Conservation (phyloP, 1,284 basidiomycete species). For the Ustilago tritici region DNA sequence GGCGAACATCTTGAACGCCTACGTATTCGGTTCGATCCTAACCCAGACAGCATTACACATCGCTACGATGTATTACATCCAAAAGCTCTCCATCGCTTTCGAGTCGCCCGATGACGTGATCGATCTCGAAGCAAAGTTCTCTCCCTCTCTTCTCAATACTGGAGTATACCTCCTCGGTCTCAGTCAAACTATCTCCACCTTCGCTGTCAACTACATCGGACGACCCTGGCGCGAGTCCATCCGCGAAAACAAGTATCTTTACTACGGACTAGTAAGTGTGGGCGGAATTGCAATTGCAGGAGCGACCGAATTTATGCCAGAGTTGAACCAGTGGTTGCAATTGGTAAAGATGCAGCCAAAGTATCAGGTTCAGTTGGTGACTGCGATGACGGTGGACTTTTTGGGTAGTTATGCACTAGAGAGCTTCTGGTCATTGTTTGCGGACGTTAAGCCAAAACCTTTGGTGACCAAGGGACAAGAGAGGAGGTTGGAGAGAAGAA, state of each 20-base stretch:
- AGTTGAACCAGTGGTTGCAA: constrained; percentile 95
- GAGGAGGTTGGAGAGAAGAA: constrained; percentile 49
- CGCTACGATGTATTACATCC: constrained; percentile 65
- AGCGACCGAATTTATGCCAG: constrained; percentile 84
- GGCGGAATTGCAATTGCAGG: constrained; percentile 62
- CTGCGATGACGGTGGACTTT: constrained; percentile 88
- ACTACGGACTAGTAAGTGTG: constrained; percentile 62
- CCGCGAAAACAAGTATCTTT: constrained; percentile 64
- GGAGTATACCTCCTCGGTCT: constrained; percentile 66
- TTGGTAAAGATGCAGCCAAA: constrained; percentile 86
- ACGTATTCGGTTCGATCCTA: constrained; percentile 65
- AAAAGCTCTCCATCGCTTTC: constrained; percentile 48
- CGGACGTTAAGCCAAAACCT: constrained; percentile 80
- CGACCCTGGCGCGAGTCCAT: constrained; percentile 65
- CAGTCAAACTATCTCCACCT: constrained; percentile 66
- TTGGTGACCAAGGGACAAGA: constrained; percentile 49
- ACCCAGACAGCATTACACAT: constrained; percentile 67
- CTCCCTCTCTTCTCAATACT: constrained; percentile 66
- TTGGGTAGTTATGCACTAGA: constrained; percentile 88
- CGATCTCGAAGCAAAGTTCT: constrained; percentile 67
- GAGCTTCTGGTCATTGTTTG: constrained; percentile 87
- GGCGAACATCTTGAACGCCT: constrained; percentile 63
- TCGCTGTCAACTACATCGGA: constrained; percentile 69
- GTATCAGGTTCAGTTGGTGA: constrained; percentile 72
- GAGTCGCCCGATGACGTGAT: constrained; percentile 58